Conservation (phyloP, 768 basidiomycete species). For the Podaxis sp. region DNA sequence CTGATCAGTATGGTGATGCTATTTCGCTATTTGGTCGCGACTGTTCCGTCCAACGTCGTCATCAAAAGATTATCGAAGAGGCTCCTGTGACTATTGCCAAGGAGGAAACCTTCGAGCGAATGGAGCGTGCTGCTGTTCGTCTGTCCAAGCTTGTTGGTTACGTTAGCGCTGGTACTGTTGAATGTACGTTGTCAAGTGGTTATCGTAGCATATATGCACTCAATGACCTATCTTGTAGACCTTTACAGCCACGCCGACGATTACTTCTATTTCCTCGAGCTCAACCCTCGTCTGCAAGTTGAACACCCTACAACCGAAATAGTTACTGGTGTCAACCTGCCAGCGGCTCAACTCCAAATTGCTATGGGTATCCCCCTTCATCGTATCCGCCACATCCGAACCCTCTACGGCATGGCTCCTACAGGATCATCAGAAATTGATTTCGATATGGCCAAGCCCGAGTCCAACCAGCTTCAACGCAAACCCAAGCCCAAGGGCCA, state of each 20-base stretch:
- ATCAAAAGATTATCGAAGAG: constrained; percentile 99
- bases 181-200: constrained; percentile 60
- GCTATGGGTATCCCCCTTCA: constrained; percentile 98
- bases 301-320: constrained; percentile 99
- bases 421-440: constrained; percentile 91
- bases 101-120: constrained; percentile 88
- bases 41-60: constrained; percentile 98
- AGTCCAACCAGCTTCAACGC: constrained; percentile 84
- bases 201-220: constrained; percentile 11
- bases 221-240: constrained; percentile 46
- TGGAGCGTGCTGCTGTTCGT: constrained; percentile 99
- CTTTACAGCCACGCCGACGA: constrained; percentile 94
- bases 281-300: constrained; percentile 99
- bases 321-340: constrained; percentile 98
- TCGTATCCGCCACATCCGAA: constrained; percentile 93
- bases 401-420: constrained; percentile 92
- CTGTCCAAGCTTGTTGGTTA: constrained; percentile 99
- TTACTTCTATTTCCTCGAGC: constrained; percentile 95
- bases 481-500: constrained; percentile 97
- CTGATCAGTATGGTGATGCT: constrained; percentile 99
- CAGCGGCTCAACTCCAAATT: constrained; percentile 94
- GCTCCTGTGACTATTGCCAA: constrained; percentile 98
- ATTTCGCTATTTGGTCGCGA: constrained; percentile 99
- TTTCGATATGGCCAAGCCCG: constrained; percentile 92
- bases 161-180: constrained; percentile 97